Conservation (phyloP, 441 rosid genomes). For the Erodium chrysanthum region DNA sequence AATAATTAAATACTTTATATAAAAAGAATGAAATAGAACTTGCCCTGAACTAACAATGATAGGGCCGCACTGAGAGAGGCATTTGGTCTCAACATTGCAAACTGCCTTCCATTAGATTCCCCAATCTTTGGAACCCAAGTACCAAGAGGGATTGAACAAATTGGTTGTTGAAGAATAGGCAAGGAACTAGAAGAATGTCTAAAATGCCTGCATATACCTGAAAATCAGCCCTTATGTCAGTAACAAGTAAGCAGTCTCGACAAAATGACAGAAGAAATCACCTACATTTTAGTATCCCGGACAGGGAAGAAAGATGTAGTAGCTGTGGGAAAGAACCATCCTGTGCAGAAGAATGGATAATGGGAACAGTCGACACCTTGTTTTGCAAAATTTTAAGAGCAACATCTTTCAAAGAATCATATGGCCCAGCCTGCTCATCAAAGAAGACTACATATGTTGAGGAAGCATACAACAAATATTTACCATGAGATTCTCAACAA, state of each 20-base stretch:
- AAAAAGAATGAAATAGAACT: conserved; percentile 8
- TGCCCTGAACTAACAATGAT: conserved; percentile 50
- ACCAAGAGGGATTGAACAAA: conserved; percentile 41
- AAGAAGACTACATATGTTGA: neutral
- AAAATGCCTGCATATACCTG: conserved; percentile 60
- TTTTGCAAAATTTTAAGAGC: conserved; percentile 44
- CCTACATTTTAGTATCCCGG: conserved; percentile 57
- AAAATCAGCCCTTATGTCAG: conserved; percentile 22
- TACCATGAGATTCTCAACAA: too few species aligned
- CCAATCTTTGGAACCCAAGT: conserved; percentile 58
- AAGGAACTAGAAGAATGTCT: conserved; percentile 42
- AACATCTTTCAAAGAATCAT: conserved; percentile 45
- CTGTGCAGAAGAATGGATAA: conserved; percentile 37
- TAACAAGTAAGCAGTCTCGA: conserved; percentile 7
- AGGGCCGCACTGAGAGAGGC: conserved; percentile 50
- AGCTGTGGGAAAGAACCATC: conserved; percentile 58
- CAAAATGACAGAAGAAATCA: conserved; percentile 18
- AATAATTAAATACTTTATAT: neutral
- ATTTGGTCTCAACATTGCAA: conserved; percentile 46
- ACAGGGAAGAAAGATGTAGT: conserved; percentile 51
- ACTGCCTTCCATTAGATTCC: conserved; percentile 41
- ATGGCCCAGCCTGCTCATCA: conserved; percentile 44
- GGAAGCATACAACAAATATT: neutral
- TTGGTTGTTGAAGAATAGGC: conserved; percentile 46
- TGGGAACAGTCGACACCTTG: conserved; percentile 41